Percentiles rank a stretch among this genome's conserved stretches.
phyloP scores from a whole-genome alignment of 2,329 filamentous ascomycete genomes.

The Cladophialophora immunda region DNA sequence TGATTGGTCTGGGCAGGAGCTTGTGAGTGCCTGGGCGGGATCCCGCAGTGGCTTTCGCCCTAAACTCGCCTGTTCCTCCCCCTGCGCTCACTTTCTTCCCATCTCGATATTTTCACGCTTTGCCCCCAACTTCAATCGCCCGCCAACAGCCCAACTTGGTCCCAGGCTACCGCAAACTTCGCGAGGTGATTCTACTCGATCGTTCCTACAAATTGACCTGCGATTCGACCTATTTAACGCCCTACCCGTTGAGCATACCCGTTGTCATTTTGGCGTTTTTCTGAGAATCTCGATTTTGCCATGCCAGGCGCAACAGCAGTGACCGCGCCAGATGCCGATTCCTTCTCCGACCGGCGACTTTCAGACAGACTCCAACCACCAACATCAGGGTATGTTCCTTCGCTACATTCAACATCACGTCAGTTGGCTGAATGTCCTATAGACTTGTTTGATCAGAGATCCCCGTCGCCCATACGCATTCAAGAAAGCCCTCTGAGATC shows the following conservation, averaged over 20 bases:
- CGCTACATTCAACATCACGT: conserved; percentile 15
- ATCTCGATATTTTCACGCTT: conserved; percentile 30
- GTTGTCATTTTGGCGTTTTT: conserved; percentile 32
- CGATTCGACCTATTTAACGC: conserved; percentile 46
- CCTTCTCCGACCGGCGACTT: conserved; percentile 35
- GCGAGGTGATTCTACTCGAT: conserved; percentile 45
- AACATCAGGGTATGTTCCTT: conserved; percentile 35
- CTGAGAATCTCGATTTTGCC: conserved; percentile 39
- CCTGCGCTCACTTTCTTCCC: conserved; percentile 29
- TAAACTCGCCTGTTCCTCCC: conserved; percentile 11
- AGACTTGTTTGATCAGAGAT: conserved; percentile 25
- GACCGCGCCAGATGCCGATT: conserved; percentile 38
- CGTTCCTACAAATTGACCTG: conserved; percentile 52
- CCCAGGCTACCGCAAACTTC: conserved; percentile 57
- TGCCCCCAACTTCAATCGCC: conserved; percentile 29
- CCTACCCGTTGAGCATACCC: conserved; percentile 48
- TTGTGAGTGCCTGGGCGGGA: conserved; percentile 8
- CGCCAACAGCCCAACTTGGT: conserved; percentile 50
- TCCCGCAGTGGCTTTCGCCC: conserved; percentile 2
- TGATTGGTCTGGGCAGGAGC: conserved; percentile 30
- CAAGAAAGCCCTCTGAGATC: conserved; percentile 20
- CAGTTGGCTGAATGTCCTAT: conserved; percentile 15
- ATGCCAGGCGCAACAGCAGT: conserved; percentile 39
- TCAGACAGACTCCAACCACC: conserved; percentile 33
- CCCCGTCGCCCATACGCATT: conserved; percentile 19